A percentile compares a stretch with the other conserved stretches of the same genome.
Conservation (phyloP, 192 early-diverging fungal genomes). For the Spizellomyces punctatus region DNA sequence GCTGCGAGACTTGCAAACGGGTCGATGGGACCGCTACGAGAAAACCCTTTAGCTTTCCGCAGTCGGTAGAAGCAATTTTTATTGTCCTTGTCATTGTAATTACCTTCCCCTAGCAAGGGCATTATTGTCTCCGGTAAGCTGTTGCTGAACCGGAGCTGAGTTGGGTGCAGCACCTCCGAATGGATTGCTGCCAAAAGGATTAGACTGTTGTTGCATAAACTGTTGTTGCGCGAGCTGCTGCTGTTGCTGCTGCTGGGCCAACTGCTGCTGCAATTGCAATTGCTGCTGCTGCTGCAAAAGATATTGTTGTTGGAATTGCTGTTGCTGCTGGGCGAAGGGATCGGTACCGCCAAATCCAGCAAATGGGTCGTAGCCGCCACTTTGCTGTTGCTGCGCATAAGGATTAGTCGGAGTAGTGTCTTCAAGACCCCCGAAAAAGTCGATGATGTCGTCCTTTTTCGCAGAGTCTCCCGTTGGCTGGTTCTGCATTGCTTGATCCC, state of each 20-base stretch:
- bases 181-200: constrained; percentile 35
- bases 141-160: constrained; percentile 4
- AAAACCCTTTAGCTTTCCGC: too few species aligned
- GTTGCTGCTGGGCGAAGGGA: constrained; percentile 42
- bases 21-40: constrained; percentile 32
- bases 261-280: constrained; percentile 30
- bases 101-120: constrained; percentile 20
- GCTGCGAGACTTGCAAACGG: constrained; percentile 35
- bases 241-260: constrained; percentile 38
- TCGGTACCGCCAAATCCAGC: constrained; percentile 37
- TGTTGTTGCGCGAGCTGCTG: constrained; percentile 39
- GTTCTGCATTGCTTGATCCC: constrained; percentile 18
- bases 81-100: not conserved
- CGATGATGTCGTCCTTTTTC: constrained; percentile 42
- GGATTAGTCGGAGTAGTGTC: constrained; percentile 32
- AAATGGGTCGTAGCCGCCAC: constrained; percentile 35
- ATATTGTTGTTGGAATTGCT: constrained; percentile 43
- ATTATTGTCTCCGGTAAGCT: constrained; percentile 28
- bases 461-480: not conserved
- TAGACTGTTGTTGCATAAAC: constrained; percentile 26
- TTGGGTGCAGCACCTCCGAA: constrained; percentile 16
- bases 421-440: constrained; percentile 49
- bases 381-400: constrained; percentile 32
- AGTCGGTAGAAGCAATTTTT: too few species aligned
- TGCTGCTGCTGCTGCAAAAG: constrained; percentile 42